Conservation (phyloP, 768 basidiomycete species). For the Terana coerulea region DNA sequence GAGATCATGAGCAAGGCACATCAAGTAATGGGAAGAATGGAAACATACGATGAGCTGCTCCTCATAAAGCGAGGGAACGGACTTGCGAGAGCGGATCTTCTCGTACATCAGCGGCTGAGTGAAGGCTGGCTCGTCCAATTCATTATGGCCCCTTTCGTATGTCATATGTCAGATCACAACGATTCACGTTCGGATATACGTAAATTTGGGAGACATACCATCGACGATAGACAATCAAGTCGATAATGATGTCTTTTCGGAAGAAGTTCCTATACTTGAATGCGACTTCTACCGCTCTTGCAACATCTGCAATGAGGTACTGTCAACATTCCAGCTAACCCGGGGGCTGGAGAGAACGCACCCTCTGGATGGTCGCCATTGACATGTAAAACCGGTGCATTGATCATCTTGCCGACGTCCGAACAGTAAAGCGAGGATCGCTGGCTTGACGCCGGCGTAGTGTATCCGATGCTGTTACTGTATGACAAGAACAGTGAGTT, state of each 20-base stretch:
- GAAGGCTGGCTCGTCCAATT: constrained; percentile 81
- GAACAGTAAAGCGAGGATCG: constrained; percentile 87
- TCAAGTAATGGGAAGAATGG: neutral
- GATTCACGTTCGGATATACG: neutral
- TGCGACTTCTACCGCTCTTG: constrained; percentile 81
- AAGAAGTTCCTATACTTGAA: constrained; percentile 86
- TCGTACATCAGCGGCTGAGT: constrained; percentile 92
- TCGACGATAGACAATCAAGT: constrained; percentile 84
- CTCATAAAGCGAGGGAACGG: constrained; percentile 81
- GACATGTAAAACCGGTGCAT: constrained; percentile 84
- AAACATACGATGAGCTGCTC: constrained; percentile 64
- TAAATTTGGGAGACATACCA: constrained; percentile 41
- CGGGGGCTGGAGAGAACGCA: constrained; percentile 7
- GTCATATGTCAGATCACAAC: neutral
- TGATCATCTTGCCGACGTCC: constrained; percentile 87
- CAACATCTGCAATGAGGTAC: constrained; percentile 57
- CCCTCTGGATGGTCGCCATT: constrained; percentile 92
- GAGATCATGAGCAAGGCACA: neutral
- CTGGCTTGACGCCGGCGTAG: constrained; percentile 80
- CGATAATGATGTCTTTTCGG: constrained; percentile 88
- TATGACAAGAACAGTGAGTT: neutral
- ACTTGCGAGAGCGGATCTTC: constrained; percentile 71
- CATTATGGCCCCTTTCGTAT: constrained; percentile 74
- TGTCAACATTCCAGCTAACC: neutral
- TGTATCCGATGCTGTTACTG: constrained; percentile 87